Base-by-base conservation (phyloP, 257 asterid species). In the Salvia hispanica region DNA sequence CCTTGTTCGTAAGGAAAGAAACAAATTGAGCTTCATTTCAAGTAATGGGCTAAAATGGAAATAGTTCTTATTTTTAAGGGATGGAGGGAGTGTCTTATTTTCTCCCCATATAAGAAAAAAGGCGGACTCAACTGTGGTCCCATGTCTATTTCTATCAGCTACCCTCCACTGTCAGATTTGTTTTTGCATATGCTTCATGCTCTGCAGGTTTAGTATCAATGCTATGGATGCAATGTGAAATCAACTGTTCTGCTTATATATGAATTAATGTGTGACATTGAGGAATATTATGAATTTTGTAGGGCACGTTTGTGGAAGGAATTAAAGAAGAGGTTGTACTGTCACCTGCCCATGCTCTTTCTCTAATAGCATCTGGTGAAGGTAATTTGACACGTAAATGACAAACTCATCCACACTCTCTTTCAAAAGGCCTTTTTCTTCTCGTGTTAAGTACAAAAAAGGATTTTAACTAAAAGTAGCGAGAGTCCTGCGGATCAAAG, bases 291-390 rank as follows among this genome's bases (percentile, higher is more conserved):
- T 67, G 43, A 53, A 70, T 69, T 72, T 58, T 70, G 46, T 86
- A 89, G 95, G 96, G 95, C 36, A 83, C 75, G 5, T 85, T 83
- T 62, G 95, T 87, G 65, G 96, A 87, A 77, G 92, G 96, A 74
- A 83, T 89, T 80, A 89, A 89, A 80, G 96, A 89, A 73, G 95
- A 89, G 80, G 96, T 89, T 73, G 89, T 89, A 64, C 71, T 89
- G 71, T 87, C 96, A 21, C 93, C 96, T 82, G 95, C 96, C 71
- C 96, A 89, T 66, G 95, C 96, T 74, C 96, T 89, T 87, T 89
- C 95, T 9, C 71, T 89, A 44, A 85, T 89, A 74, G 96, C 96
- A 53, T 82, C 96, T 47, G 96, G 96, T 61, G 95, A 89, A 89
- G 96, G 96, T 89, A 85, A 16, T 42, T 18, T 15, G 58, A 61